Percentiles rank a stretch among this genome's conserved stretches.
Conservation (phyloP, 495 filamentous ascomycete species). For the Oleoguttula mirabilis region DNA sequence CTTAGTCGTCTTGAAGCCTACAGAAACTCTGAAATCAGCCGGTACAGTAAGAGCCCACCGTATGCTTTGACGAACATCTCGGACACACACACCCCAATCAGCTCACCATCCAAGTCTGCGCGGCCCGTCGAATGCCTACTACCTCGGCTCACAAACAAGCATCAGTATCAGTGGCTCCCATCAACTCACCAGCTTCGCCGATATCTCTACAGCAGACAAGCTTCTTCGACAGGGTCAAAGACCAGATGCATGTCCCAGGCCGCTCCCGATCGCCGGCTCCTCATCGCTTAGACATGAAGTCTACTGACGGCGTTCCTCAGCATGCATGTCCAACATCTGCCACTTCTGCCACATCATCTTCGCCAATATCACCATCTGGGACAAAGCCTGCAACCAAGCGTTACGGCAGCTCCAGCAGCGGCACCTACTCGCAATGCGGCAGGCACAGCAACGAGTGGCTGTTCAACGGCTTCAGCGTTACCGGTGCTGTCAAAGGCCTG, state of each 20-base stretch:
- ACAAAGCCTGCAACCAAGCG: conserved; percentile 2
- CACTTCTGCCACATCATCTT: background rate
- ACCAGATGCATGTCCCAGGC: background rate
- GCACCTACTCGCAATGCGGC: conserved; percentile 14
- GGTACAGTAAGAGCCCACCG: background rate
- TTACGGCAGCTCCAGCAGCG: background rate
- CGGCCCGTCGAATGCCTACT: background rate
- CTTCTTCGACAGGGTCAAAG: conserved; percentile 1
- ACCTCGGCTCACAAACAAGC: too few relatives aligned
- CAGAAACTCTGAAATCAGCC: too few relatives aligned
- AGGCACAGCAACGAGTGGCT: conserved; percentile 26
- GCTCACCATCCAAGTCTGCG: background rate
- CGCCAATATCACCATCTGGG: too few relatives aligned
- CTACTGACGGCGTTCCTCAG: too few relatives aligned
- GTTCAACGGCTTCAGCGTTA: conserved; percentile 21
- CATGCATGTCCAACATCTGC: too few relatives aligned
- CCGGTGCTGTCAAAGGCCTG: conserved; percentile 14
- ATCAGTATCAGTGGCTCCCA: background rate
- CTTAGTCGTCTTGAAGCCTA: too few relatives aligned
- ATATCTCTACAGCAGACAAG: background rate
- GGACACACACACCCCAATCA: background rate
- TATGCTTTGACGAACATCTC: background rate
- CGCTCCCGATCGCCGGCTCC: conserved; percentile 1
- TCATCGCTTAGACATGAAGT: too few relatives aligned
- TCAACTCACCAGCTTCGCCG: background rate